A percentile compares a stretch with the other conserved stretches of the same genome.
These are phyloP conservation scores for Monosporozyma solicola DNA, from an alignment of 805 yeast species.

Conservation along the genomic window DNA sequence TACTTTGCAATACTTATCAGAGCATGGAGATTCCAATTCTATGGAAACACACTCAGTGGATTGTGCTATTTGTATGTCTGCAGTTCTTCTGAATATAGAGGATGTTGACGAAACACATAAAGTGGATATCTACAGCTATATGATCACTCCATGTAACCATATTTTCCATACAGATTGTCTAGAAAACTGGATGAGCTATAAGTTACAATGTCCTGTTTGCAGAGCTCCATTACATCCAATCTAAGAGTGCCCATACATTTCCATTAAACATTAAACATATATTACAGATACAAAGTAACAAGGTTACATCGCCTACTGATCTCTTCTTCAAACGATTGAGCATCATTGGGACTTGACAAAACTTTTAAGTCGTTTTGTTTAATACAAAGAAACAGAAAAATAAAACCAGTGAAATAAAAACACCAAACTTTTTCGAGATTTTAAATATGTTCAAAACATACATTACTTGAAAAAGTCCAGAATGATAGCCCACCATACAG, in stretches of 20 bases:
- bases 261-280: neutral
- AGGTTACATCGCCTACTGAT: neutral
- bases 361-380: neutral
- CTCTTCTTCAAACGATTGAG: neutral
- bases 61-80: slow-evolving; percentile 87
- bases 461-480: neutral
- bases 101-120: slow-evolving; percentile 26
- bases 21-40: slow-evolving; percentile 27
- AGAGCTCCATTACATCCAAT: slow-evolving; percentile 78
- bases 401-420: neutral
- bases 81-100: slow-evolving; percentile 34
- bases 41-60: slow-evolving; percentile 38
- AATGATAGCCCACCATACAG: neutral
- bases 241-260: slow-evolving; percentile 17
- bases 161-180: slow-evolving; percentile 84
- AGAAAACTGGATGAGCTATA: slow-evolving; percentile 88
- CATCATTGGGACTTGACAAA: neutral
- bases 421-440: neutral
- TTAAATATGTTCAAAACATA: neutral
- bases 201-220: slow-evolving; percentile 91
- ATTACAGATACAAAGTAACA: neutral
- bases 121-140: slow-evolving; percentile 42
- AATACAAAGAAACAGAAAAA: neutral
- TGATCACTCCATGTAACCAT: slow-evolving; percentile 89
- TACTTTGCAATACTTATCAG: slow-evolving; percentile 21